Base-by-base conservation (phyloP, 1,284 basidiomycete species). In the Heterobasidion irregulare region DNA sequence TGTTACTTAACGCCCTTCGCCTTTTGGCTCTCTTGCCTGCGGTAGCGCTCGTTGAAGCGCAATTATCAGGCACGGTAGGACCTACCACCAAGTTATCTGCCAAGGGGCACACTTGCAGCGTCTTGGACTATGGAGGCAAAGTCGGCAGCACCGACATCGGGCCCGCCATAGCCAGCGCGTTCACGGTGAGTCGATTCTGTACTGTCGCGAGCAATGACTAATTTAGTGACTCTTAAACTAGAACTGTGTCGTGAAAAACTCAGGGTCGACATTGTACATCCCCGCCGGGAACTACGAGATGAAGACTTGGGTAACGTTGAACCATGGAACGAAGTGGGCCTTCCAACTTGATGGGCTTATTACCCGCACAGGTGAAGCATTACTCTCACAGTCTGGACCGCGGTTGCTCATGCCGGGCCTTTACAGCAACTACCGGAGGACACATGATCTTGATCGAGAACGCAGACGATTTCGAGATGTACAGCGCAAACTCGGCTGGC, bases 381-480 rank as follows among this genome's bases (percentile, higher is more conserved):
- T 35, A 13, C 19, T 47, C 19, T 13, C 13, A 10, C 7, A 47
- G 10, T 19, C 9, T 19, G 3, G 6, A 6, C 41, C 18, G 1
- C 4, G 46, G 26, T 32, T 13, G 15, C 18, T 41, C 10, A 10
- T 10, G 8, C 38, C 2, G 8, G 12, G 0, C 6, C n/a, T 41
- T 8, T 41, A 12, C 38, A 50, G 49, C 49, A 6, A 50, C 49
- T 16, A 65, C 66, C 8, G 58, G 59, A 18, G 69, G 68, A 4
- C 65, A 70, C 55, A 70, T 70, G 68, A 65, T 70, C 35, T 62
- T 61, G 15, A 63, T 70, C 16, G 50, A 66, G 51, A 68, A 69
- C 50, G 69, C 70, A 26, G 62, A 67, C 50, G 69, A 72, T 61
- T 70, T 72, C 53, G 70, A 72, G 57, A 64, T 72, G 55, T 72